These are phyloP conservation scores for Aspergillus spinulosporus DNA, from an alignment of 2,329 filamentous ascomycete species.

Conservation along the genomic window DNA sequence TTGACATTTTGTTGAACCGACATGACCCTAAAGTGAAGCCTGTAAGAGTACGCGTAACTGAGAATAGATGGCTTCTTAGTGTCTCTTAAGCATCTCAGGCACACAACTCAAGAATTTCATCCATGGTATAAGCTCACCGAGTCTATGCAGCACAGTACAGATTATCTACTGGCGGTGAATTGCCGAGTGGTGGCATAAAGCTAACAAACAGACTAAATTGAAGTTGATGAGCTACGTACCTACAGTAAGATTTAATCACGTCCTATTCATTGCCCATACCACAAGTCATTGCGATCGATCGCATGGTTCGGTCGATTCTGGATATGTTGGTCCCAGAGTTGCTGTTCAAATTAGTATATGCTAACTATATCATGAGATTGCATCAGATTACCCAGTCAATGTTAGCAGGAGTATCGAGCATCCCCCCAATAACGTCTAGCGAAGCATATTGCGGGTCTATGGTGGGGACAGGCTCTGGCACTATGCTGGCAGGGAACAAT, in stretches of 20 bases:
- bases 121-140: no score
- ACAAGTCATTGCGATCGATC: background rate
- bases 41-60: no score
- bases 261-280: conserved; percentile 5
- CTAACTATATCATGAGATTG: background rate
- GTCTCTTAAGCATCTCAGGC: no score
- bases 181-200: no score
- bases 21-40: no score
- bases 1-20: no score
- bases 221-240: background rate
- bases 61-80: no score
- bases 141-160: no score
- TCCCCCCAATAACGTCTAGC: conserved; percentile 35
- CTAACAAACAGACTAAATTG: no score
- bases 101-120: no score
- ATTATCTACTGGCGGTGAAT: no score
- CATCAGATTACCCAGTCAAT: conserved; percentile 35
- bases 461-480: background rate
- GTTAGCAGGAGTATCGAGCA: conserved; percentile 34
- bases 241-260: no score
- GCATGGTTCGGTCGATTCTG: conserved; percentile 6
- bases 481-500: background rate
- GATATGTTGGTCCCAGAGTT: conserved; percentile 29
- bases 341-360: conserved; percentile 16
- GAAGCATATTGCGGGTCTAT: conserved; percentile 16